phyloP scores from a whole-genome alignment of 139 green algal genomes.

The Chlamydomonas schloesseri region DNA sequence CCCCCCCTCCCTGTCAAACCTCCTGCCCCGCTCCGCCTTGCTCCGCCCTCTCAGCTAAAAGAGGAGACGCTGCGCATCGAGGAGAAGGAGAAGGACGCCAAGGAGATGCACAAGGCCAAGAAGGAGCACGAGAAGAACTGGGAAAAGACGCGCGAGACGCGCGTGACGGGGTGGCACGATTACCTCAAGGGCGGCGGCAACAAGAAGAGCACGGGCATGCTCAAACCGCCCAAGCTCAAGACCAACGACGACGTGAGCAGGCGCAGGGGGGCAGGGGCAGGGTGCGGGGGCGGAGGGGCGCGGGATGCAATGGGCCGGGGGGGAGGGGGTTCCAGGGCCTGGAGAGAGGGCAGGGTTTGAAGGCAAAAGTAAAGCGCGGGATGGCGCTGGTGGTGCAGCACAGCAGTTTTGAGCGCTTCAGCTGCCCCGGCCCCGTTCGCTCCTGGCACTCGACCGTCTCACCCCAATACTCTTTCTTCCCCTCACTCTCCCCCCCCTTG shows the following conservation, averaged over 20 bases:
- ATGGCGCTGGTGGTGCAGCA: no score
- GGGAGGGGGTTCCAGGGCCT: not conserved
- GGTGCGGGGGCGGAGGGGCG: not conserved
- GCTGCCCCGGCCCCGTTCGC: no score
- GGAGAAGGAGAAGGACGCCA: conserved; percentile 71
- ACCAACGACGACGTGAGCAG: conserved; percentile 69
- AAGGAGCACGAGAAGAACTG: conserved; percentile 84
- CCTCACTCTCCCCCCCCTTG: not conserved
- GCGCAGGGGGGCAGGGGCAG: not conserved
- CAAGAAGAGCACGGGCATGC: conserved; percentile 64
- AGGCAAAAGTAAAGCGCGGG: no score
- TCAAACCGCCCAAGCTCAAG: conserved; percentile 76
- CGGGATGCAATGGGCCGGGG: no score
- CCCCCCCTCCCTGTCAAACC: no score
- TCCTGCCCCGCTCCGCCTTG: no score
- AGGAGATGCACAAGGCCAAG: conserved; percentile 69
- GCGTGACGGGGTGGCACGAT: conserved; percentile 86
- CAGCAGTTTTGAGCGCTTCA: no score
- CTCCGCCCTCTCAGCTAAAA: conserved; percentile 58
- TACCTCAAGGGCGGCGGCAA: conserved; percentile 49
- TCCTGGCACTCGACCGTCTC: no score
- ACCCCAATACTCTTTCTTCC: no score
- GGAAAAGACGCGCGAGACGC: conserved; percentile 84
- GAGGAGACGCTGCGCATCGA: conserved; percentile 81
- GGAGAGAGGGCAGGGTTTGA: not conserved